Evolutionary conservation across 148 eudicot genomes (phyloP).

Genomic region (Bassia scoparia): DNA sequence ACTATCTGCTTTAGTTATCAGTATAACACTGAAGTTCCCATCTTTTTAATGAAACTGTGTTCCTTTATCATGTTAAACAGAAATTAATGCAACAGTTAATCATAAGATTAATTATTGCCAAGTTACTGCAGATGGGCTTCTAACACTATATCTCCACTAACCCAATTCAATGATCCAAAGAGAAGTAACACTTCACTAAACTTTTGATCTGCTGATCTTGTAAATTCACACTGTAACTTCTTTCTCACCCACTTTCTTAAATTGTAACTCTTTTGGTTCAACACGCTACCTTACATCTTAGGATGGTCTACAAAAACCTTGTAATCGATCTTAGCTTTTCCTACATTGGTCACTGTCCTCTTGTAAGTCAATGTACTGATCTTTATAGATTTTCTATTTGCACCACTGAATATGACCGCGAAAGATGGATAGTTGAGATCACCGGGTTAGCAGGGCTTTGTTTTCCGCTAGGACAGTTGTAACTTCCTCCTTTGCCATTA

Average conservation of each 20-base stretch:
- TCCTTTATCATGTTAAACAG: too few relatives aligned
- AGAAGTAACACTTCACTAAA: constrained; percentile 21
- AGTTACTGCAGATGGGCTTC: constrained; percentile 65
- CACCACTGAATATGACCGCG: constrained; percentile 34
- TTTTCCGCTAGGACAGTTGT: constrained; percentile 34
- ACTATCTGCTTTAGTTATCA: too few relatives aligned
- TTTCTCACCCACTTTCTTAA: constrained; percentile 41
- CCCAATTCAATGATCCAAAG: constrained; percentile 56
- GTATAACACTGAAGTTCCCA: too few relatives aligned
- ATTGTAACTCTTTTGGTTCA: constrained; percentile 41
- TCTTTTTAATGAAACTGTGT: too few relatives aligned
- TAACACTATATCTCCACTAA: constrained; percentile 37
- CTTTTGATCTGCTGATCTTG: constrained; percentile 20
- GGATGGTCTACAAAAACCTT: constrained; percentile 39
- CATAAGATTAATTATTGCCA: constrained; percentile 32
- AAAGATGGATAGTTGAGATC: constrained; percentile 75
- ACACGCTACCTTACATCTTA: constrained; percentile 45
- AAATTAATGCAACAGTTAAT: not conserved
- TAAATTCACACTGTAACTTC: constrained; percentile 47
- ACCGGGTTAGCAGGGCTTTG: constrained; percentile 33
- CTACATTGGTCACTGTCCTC: constrained; percentile 65
- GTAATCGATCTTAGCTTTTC: constrained; percentile 35
- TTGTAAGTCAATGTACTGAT: constrained; percentile 29
- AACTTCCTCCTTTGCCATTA: constrained; percentile 44
- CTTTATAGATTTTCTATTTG: constrained; percentile 19